phyloP scores from a whole-genome alignment of 2,329 filamentous ascomycete species.

The Scytalidium lignicola region DNA sequence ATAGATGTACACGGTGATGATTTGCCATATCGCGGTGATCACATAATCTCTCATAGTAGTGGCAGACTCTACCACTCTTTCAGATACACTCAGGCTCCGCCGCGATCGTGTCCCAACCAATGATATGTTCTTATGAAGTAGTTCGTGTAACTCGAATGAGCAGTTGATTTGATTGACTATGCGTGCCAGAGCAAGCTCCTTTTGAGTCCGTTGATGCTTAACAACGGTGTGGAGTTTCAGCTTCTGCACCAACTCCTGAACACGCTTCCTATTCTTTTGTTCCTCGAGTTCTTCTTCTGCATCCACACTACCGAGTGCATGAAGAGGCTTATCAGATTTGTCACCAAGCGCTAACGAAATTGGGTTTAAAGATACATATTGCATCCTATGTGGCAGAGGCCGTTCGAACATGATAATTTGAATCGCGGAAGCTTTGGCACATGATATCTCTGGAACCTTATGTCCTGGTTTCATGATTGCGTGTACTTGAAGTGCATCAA shows the following conservation, averaged over 20 bases:
- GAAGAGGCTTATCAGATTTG: slow-evolving; percentile 43
- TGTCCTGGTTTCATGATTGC: slow-evolving; percentile 47
- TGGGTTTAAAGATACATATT: slow-evolving; percentile 87
- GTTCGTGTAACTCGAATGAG: slow-evolving; percentile 79
- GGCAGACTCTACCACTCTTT: slow-evolving; percentile 90
- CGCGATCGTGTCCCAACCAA: slow-evolving; percentile 76
- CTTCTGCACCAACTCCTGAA: slow-evolving; percentile 72
- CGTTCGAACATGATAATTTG: slow-evolving; percentile 88
- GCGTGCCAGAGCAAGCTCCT: slow-evolving; percentile 73
- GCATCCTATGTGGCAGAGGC: slow-evolving; percentile 82
- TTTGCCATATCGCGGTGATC: slow-evolving; percentile 61
- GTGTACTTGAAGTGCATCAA: slow-evolving; percentile 67
- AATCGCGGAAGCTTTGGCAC: slow-evolving; percentile 64
- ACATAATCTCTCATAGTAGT: slow-evolving; percentile 77
- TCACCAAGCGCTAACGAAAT: slow-evolving; percentile 83
- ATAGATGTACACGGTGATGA: slow-evolving; percentile 70
- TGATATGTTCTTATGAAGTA: slow-evolving; percentile 86
- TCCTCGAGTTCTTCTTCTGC: slow-evolving; percentile 60
- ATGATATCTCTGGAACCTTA: slow-evolving; percentile 67
- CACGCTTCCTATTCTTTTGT: slow-evolving; percentile 46
- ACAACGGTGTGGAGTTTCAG: slow-evolving; percentile 82
- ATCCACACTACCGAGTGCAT: slow-evolving; percentile 54
- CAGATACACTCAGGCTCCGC: slow-evolving; percentile 84
- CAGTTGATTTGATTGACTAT: slow-evolving; percentile 96
- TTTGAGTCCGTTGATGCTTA: slow-evolving; percentile 68